Conservation (phyloP, 2,329 filamentous ascomycete species). For the Pseudogymnoascus sp. region DNA sequence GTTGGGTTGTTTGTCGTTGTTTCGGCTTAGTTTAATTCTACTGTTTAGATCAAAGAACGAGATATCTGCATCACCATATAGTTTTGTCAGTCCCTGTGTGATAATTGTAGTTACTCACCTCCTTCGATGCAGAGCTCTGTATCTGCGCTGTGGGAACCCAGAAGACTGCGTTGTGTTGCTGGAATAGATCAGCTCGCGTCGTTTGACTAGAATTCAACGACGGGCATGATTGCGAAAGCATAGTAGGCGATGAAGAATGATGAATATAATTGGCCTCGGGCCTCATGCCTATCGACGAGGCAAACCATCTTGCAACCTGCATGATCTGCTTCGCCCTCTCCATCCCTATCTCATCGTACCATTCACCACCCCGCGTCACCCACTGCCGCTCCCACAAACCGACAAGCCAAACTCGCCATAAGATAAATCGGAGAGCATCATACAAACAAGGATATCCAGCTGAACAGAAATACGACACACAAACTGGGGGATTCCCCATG, state of each 20-base stretch:
- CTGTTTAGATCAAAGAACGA: neutral
- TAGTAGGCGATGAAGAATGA: neutral
- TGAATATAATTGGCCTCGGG: neutral
- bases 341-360: neutral
- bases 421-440: neutral
- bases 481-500: neutral
- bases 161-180: neutral
- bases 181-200: neutral
- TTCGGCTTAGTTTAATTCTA: neutral
- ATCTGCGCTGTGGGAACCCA: neutral
- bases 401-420: neutral
- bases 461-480: constrained; percentile 1
- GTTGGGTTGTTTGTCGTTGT: neutral
- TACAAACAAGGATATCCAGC: neutral
- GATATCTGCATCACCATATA: neutral
- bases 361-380: neutral
- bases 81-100: neutral
- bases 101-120: neutral
- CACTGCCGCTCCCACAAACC: neutral
- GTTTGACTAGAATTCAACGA: neutral
- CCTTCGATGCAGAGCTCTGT: neutral
- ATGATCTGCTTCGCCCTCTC: neutral
- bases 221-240: neutral
- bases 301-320: neutral
- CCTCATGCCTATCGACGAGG: neutral